Percentiles rank a stretch among this genome's conserved stretches.
Evolutionary conservation across 306 rosid species (phyloP).

Genomic region (Glycine soja): DNA sequence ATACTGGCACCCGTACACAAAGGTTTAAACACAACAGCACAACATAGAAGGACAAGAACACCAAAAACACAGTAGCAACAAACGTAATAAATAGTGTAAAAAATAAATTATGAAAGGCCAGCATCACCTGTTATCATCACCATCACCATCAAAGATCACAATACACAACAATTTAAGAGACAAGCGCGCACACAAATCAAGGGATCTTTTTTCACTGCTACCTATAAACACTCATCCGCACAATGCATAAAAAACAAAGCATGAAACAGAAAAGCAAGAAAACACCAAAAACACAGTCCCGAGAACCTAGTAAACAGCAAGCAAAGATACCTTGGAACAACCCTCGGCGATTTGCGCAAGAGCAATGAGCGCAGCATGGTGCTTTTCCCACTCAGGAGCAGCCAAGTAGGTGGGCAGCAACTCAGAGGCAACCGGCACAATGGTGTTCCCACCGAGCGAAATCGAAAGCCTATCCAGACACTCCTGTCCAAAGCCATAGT

Average conservation of each 20-base stretch:
- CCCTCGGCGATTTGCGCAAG: slow-evolving; percentile 83
- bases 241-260: neutral
- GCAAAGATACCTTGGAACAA: slow-evolving; percentile 65
- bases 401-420: slow-evolving; percentile 61
- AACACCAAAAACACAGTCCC: neutral
- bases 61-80: neutral
- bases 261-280: neutral
- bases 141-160: neutral
- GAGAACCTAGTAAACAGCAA: neutral
- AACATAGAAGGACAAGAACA: neutral
- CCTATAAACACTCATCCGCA: neutral
- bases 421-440: slow-evolving; percentile 72
- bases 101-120: neutral
- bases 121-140: neutral
- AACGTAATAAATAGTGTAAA: neutral
- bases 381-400: slow-evolving; percentile 81
- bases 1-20: neutral
- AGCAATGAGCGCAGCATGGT: slow-evolving; percentile 73
- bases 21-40: neutral
- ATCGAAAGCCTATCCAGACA: slow-evolving; percentile 75
- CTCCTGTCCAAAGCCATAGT: slow-evolving; percentile 74
- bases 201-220: neutral
- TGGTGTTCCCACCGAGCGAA: slow-evolving; percentile 70
- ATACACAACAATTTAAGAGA: neutral
- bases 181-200: neutral